These are phyloP conservation scores for Pseudogymnoascus sp. DNA, from an alignment of 2,329 filamentous ascomycete species.

Conservation along the genomic window DNA sequence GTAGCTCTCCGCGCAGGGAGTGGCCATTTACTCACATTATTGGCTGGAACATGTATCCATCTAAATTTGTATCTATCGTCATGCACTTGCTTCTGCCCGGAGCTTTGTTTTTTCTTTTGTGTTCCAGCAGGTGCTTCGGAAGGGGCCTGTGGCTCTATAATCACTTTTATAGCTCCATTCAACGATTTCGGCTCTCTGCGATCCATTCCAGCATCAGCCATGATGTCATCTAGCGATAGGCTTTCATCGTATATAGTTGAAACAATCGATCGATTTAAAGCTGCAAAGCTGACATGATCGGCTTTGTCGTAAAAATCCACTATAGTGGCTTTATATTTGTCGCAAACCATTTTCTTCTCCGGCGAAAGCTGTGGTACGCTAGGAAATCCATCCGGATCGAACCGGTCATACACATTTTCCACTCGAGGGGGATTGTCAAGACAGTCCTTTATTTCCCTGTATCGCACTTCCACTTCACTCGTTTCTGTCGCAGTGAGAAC, in stretches of 20 bases:
- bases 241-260: neutral
- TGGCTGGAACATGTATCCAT: conserved; percentile 2
- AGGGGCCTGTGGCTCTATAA: no score
- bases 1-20: neutral
- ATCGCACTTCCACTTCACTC: neutral
- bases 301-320: neutral
- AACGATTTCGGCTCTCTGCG: neutral
- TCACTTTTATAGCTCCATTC: no score
- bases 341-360: neutral
- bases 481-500: neutral
- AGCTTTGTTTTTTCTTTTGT: neutral
- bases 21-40: neutral
- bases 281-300: neutral
- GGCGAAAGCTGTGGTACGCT: neutral
- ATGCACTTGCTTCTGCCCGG: neutral
- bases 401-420: neutral
- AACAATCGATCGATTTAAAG: neutral
- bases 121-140: neutral
- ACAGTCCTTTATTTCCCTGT: neutral
- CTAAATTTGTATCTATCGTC: neutral
- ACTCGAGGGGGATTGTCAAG: neutral
- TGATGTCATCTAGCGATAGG: neutral
- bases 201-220: neutral
- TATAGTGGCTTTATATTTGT: neutral
- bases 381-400: neutral